Evolutionary conservation across 352 stramenopile species (phyloP).

Genomic region (Thraustochytrium striatum): DNA sequence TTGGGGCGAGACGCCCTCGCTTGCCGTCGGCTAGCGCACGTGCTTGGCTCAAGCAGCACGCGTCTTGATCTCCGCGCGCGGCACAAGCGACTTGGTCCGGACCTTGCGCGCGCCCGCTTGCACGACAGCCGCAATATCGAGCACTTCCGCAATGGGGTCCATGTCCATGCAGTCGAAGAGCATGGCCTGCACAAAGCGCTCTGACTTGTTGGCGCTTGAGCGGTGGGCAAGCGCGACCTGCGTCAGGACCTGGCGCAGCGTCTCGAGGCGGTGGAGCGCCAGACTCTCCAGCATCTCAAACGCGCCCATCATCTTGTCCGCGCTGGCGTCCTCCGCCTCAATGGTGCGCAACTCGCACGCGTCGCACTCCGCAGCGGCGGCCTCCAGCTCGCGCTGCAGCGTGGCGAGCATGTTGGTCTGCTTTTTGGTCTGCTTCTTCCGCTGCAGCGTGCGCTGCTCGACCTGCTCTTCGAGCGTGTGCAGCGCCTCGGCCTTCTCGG

Average conservation of each 20-base stretch:
- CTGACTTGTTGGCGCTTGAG: background rate
- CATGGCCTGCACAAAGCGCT: background rate
- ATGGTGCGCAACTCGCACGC: conserved; percentile 1
- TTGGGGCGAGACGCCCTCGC: too few relatives aligned
- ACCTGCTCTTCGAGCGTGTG: background rate
- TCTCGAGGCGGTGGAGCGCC: conserved; percentile 25
- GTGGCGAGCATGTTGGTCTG: background rate
- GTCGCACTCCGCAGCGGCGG: background rate
- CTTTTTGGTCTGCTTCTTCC: conserved; percentile 20
- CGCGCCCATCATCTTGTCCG: conserved; percentile 3
- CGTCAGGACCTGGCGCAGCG: background rate
- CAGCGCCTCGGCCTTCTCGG: background rate
- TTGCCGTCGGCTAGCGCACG: too few relatives aligned
- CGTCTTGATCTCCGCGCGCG: too few relatives aligned
- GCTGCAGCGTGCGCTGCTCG: background rate
- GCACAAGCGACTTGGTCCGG: too few relatives aligned
- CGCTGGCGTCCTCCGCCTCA: background rate
- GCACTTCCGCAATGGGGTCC: conserved; percentile 9
- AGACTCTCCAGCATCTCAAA: conserved; percentile 40
- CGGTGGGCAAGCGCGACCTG: conserved; percentile 20
- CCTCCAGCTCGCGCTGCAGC: background rate
- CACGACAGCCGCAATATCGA: too few relatives aligned
- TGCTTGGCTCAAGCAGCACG: too few relatives aligned
- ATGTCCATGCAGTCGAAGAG: conserved; percentile 40
- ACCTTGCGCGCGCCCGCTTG: too few relatives aligned